Conservation (phyloP, 2,329 filamentous ascomycete species). For the Trichoderma sp. region DNA sequence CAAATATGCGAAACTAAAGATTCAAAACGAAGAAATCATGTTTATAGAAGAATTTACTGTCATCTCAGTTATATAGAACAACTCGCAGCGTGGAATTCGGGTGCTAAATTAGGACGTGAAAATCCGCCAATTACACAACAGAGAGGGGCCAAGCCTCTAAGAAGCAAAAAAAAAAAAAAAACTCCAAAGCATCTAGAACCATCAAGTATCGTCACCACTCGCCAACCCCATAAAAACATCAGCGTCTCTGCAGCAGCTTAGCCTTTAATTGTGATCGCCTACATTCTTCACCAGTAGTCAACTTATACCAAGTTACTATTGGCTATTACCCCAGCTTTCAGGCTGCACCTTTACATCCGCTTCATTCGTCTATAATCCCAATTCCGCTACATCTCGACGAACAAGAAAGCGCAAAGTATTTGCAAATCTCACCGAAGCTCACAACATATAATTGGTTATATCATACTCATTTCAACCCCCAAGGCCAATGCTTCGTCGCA, state of each 20-base stretch:
- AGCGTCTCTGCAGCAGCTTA: neutral
- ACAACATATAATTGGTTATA: neutral
- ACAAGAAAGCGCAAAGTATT: neutral
- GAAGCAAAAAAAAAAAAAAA: neutral
- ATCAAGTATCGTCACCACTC: neutral
- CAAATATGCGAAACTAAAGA: too few species aligned
- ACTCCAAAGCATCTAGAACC: slow-evolving; percentile 7
- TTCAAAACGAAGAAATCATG: too few species aligned
- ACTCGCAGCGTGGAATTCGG: neutral
- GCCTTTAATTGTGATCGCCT: neutral
- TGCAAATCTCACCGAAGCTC: neutral
- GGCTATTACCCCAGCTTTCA: neutral
- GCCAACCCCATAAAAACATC: neutral
- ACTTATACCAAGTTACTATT: neutral
- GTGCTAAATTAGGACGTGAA: neutral
- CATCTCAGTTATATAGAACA: neutral
- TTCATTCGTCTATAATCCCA: neutral
- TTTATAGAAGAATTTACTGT: too few species aligned
- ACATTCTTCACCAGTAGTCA: neutral
- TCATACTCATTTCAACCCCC: too few species aligned
- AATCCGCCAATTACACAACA: slow-evolving; percentile 16
- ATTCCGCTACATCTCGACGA: neutral
- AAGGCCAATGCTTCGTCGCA: slow-evolving; percentile 27
- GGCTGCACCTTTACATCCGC: slow-evolving; percentile 11
- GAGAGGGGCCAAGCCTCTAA: slow-evolving; percentile 9